phyloP scores from a whole-genome alignment of 1,284 basidiomycete genomes.

The Agaricales sp. region DNA sequence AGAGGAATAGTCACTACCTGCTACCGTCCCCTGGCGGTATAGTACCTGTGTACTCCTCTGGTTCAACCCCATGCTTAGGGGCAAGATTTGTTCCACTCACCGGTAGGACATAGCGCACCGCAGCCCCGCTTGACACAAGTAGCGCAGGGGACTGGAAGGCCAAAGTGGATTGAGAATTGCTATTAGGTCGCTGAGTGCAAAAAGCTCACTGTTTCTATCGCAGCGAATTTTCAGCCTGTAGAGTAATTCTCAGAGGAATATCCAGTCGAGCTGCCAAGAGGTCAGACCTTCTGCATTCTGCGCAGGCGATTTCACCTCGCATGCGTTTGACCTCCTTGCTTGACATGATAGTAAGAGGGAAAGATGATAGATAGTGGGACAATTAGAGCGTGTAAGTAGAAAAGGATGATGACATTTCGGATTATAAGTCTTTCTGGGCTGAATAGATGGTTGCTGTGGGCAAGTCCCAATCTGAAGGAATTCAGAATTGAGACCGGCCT shows the following conservation, averaged over 20 bases:
- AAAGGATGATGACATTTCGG: not conserved
- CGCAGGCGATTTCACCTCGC: slow-evolving; percentile 27
- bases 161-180: not conserved
- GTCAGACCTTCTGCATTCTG: slow-evolving; percentile 27
- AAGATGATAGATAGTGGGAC: not conserved
- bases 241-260: not conserved
- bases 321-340: not conserved
- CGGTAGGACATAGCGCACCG: slow-evolving; percentile 35
- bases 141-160: slow-evolving; percentile 26
- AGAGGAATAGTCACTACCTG: no score
- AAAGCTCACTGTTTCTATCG: slow-evolving; percentile 17
- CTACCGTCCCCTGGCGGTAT: slow-evolving; percentile 39
- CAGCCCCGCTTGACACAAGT: slow-evolving; percentile 39
- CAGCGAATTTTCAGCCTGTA: slow-evolving; percentile 27
- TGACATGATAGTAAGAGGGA: not conserved
- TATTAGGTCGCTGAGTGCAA: slow-evolving; percentile 8
- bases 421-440: no score
- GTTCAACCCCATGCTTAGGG: not conserved
- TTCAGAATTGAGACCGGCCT: no score
- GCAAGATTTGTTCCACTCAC: slow-evolving; percentile 15
- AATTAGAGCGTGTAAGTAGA: not conserved
- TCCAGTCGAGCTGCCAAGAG: not conserved
- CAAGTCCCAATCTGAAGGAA: no score
- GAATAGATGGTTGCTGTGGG: no score
- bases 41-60: slow-evolving; percentile 21